Percentiles rank a stretch among this genome's conserved stretches.
Conservation (phyloP, 306 rosid genomes). For the Fagus sylvatica region DNA sequence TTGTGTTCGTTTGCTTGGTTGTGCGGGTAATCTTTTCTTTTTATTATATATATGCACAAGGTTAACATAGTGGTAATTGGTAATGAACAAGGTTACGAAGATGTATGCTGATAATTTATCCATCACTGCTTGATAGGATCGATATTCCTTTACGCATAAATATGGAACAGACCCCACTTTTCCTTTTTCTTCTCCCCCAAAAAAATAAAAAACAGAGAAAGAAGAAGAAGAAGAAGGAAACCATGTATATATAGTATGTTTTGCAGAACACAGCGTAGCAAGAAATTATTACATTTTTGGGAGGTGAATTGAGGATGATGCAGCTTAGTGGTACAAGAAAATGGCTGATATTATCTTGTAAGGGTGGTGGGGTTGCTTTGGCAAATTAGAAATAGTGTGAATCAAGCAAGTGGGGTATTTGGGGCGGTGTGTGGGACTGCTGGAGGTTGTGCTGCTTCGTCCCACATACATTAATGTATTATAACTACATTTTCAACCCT, state of each 20-base stretch:
- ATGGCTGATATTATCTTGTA: constrained; percentile 39
- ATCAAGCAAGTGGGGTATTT: constrained; percentile 63
- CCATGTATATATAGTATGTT: neutral
- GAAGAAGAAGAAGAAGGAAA: neutral
- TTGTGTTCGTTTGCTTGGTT: neutral
- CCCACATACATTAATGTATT: constrained; percentile 61
- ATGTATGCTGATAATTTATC: neutral
- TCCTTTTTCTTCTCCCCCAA: neutral
- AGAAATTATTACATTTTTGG: constrained; percentile 27
- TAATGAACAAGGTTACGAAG: neutral
- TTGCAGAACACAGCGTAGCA: constrained; percentile 42
- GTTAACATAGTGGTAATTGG: neutral
- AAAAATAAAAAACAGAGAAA: neutral
- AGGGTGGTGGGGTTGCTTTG: constrained; percentile 83
- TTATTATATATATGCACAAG: no score
- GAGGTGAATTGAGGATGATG: constrained; percentile 29
- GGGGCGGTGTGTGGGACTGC: constrained; percentile 97
- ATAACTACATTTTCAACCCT: constrained; percentile 38
- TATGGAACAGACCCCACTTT: neutral
- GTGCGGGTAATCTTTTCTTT: neutral
- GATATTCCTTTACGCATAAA: constrained; percentile 3
- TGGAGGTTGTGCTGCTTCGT: constrained; percentile 47
- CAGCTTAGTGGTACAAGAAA: constrained; percentile 29
- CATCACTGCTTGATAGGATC: neutral
- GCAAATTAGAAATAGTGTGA: constrained; percentile 68